Percentiles rank a stretch among this genome's conserved stretches.
Conservation (phyloP, 768 basidiomycete genomes). For the Psilocybe cyanescens region DNA sequence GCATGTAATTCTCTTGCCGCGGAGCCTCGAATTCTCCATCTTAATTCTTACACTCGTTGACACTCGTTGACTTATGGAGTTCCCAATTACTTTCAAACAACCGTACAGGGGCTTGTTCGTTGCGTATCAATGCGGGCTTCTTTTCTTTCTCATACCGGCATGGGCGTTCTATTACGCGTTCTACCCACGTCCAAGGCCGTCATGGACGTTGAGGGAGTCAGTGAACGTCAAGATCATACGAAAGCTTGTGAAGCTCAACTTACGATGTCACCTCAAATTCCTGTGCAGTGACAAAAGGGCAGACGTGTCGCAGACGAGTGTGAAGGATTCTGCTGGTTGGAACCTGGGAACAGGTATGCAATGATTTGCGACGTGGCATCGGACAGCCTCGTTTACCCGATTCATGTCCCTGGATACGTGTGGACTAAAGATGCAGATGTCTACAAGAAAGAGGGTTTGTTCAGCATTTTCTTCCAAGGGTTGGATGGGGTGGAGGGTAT, state of each 20-base stretch:
- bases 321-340: conserved; percentile 29
- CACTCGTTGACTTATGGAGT: not conserved
- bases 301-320: conserved; percentile 21
- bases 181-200: conserved; percentile 19
- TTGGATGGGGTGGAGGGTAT: conserved; percentile 26
- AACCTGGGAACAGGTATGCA: conserved; percentile 13
- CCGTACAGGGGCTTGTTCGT: conserved; percentile 11
- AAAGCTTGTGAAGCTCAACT: conserved; percentile 27
- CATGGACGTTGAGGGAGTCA: conserved; percentile 26
- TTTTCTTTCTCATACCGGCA: conserved; percentile 19
- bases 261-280: conserved; percentile 1
- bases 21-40: no score
- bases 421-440: conserved; percentile 24
- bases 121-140: conserved; percentile 2
- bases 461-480: conserved; percentile 25
- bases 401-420: conserved; percentile 27
- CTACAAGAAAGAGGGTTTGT: conserved; percentile 14
- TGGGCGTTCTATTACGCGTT: conserved; percentile 22
- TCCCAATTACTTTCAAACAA: not conserved
- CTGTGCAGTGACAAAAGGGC: conserved; percentile 21
- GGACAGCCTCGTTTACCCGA: conserved; percentile 20
- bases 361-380: conserved; percentile 19
- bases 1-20: no score
- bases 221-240: conserved; percentile 22
- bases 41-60: no score